Conservation (phyloP, 352 stramenopile genomes). For the Aphanomyces astaci region DNA sequence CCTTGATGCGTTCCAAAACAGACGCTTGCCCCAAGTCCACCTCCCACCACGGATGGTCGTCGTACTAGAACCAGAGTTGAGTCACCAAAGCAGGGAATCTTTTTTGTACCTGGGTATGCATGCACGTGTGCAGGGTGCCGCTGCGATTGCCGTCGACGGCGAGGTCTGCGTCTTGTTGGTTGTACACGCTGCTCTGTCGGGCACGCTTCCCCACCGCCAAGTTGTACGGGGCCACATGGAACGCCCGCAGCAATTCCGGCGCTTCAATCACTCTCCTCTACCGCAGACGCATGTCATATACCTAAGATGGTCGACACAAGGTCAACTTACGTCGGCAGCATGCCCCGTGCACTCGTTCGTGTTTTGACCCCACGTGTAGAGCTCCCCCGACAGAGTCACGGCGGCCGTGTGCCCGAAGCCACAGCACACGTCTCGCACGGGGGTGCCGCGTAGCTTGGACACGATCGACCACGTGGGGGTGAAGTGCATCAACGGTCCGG, state of each 20-base stretch:
- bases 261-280: constrained; percentile 61
- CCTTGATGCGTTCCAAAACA: constrained; percentile 69
- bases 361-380: constrained; percentile 92
- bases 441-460: constrained; percentile 38
- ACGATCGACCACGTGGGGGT: constrained; percentile 69
- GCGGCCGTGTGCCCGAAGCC: constrained; percentile 85
- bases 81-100: not conserved
- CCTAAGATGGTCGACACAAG: not conserved
- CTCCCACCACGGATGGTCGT: constrained; percentile 91
- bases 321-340: constrained; percentile 29
- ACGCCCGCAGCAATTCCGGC: constrained; percentile 60
- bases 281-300: not conserved
- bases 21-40: constrained; percentile 80
- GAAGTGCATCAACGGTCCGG: constrained; percentile 69
- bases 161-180: constrained; percentile 66
- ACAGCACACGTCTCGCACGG: constrained; percentile 70
- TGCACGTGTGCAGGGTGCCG: constrained; percentile 62
- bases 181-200: constrained; percentile 87
- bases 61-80: constrained; percentile 22
- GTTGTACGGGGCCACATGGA: constrained; percentile 86
- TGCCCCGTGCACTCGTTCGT: constrained; percentile 85
- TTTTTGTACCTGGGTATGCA: constrained; percentile 74
- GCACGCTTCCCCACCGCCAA: constrained; percentile 69
- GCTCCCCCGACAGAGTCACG: constrained; percentile 80
- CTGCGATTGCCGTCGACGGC: constrained; percentile 78